Evolutionary conservation across 768 basidiomycete species (phyloP).

Genomic region (Tulasnella sp.): DNA sequence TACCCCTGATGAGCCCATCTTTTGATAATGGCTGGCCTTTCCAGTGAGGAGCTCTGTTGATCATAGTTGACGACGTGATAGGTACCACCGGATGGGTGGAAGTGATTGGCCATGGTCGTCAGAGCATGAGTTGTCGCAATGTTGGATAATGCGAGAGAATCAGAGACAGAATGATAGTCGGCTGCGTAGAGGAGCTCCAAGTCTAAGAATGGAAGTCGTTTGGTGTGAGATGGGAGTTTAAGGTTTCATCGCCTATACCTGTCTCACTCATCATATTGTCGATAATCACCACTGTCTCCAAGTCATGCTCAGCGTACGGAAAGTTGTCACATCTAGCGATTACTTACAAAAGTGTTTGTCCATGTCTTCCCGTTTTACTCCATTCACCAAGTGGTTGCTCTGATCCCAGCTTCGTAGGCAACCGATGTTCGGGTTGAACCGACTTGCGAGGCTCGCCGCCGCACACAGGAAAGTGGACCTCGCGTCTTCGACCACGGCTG

Average conservation of each 20-base stretch:
- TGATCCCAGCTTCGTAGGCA: constrained; percentile 22
- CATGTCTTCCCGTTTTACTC: constrained; percentile 13
- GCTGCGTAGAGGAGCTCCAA: constrained; percentile 14
- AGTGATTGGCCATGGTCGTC: constrained; percentile 9
- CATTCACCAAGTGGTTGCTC: constrained; percentile 7
- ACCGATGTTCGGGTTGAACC: not conserved
- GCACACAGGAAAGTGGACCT: constrained; percentile 9
- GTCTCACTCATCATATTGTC: constrained; percentile 22
- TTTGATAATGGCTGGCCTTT: not conserved
- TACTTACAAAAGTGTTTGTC: constrained; percentile 22
- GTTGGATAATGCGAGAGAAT: not conserved
- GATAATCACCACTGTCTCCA: constrained; percentile 17
- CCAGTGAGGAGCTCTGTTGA: not conserved
- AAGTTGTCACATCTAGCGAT: not conserved
- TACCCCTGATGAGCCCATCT: constrained; percentile 15
- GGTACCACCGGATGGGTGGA: constrained; percentile 4
- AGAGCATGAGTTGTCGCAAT: constrained; percentile 8
- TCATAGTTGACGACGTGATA: constrained; percentile 15
- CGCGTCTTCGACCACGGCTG: not conserved
- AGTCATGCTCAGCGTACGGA: not conserved
- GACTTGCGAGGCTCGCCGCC: constrained; percentile 1
- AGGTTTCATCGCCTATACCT: not conserved
- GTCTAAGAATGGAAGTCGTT: not conserved
- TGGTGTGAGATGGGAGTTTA: not conserved
- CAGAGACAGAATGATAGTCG: not conserved